phyloP scores from a whole-genome alignment of 345 rosid genomes.

The Cochlearia excelsa region DNA sequence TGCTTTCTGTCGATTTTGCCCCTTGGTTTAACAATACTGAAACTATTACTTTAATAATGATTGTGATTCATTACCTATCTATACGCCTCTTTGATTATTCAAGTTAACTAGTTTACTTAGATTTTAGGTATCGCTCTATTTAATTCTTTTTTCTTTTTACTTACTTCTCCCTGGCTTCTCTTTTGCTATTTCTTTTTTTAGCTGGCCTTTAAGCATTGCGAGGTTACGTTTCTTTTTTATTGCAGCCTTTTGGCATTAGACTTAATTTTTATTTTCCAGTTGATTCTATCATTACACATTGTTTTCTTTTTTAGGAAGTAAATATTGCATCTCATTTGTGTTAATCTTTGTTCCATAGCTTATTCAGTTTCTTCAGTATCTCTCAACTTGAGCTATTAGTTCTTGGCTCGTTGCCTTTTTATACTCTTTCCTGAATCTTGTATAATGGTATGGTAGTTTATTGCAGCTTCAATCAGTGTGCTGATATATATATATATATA shows the following conservation, averaged over 20 bases:
- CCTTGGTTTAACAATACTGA: slow-evolving; percentile 12
- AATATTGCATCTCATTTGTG: slow-evolving; percentile 6
- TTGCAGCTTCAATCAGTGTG: slow-evolving; percentile 16
- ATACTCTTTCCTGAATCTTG: neutral
- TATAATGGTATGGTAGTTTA: slow-evolving; percentile 13
- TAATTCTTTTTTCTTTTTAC: slow-evolving; percentile 1
- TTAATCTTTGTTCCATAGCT: slow-evolving; percentile 19
- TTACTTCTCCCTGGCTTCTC: slow-evolving; percentile 8
- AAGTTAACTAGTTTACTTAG: neutral
- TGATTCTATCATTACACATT: neutral
- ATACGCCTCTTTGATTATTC: slow-evolving; percentile 12
- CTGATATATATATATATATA: slow-evolving; percentile 1
- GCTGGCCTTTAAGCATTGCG: slow-evolving; percentile 3
- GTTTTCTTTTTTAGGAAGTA: neutral
- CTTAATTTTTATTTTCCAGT: neutral
- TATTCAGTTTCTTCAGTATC: neutral
- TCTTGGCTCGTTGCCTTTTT: slow-evolving; percentile 1
- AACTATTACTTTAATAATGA: neutral
- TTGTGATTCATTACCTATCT: neutral
- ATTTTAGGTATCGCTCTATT: slow-evolving; percentile 1
- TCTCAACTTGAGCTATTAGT: slow-evolving; percentile 1
- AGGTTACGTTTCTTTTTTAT: slow-evolving; percentile 4
- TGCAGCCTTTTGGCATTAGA: slow-evolving; percentile 11
- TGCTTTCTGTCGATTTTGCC: slow-evolving; percentile 6
- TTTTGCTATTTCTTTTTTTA: slow-evolving; percentile 11